phyloP scores from a whole-genome alignment of 1,284 basidiomycete genomes.

The Pterulicium gracile region DNA sequence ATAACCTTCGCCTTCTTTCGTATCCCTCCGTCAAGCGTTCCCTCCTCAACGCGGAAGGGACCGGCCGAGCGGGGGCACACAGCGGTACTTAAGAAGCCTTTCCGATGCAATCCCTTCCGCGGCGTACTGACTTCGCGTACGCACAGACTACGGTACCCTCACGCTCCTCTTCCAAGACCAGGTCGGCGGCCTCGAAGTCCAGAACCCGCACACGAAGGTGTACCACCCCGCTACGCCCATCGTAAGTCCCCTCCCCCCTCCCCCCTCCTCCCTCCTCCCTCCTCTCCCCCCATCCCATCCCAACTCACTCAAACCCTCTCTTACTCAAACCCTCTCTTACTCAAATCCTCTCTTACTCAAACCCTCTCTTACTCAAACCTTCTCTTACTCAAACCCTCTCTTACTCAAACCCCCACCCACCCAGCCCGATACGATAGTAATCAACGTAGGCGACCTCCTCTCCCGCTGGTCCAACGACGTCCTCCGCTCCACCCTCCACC shows the following conservation, averaged over 20 bases:
- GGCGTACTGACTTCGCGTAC: neutral
- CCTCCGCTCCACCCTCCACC: slow-evolving; percentile 70
- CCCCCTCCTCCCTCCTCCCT: no score
- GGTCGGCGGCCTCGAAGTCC: slow-evolving; percentile 78
- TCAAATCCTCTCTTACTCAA: no score
- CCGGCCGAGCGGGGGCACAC: slow-evolving; percentile 73
- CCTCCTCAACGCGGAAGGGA: slow-evolving; percentile 50
- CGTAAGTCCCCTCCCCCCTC: no score
- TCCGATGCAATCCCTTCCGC: neutral
- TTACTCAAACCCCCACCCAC: slow-evolving; percentile 8
- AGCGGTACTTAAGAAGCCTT: slow-evolving; percentile 37
- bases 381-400: no score
- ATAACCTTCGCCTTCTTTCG: slow-evolving; percentile 66
- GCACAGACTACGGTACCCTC: slow-evolving; percentile 69
- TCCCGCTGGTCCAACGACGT: slow-evolving; percentile 80
- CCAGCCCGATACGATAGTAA: slow-evolving; percentile 69
- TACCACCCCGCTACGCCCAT: slow-evolving; percentile 70
- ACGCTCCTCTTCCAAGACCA: slow-evolving; percentile 82
- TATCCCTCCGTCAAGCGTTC: slow-evolving; percentile 61
- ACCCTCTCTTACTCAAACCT: no score
- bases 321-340: no score
- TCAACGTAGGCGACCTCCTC: slow-evolving; percentile 78
- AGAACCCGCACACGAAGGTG: slow-evolving; percentile 61
- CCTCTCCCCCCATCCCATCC: no score
- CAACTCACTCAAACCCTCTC: no score